Conservation (phyloP, 768 basidiomycete genomes). For the Saitozyma podzolica region DNA sequence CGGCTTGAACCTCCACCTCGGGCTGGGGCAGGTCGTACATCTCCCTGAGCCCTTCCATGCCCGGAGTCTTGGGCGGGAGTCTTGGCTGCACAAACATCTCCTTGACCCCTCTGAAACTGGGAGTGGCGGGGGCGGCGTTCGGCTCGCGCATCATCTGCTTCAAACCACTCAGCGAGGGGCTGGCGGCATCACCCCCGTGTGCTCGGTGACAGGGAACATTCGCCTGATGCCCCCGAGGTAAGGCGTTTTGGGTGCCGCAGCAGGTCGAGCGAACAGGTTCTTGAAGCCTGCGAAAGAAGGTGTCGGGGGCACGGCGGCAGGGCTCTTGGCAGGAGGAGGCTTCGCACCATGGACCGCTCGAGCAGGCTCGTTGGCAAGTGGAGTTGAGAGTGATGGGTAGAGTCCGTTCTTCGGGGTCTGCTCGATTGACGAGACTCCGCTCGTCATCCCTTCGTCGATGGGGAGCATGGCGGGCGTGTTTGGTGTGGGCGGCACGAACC, state of each 20-base stretch:
- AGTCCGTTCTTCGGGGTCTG: background rate
- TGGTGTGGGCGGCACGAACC: slow-evolving; percentile 13
- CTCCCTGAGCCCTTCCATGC: slow-evolving; percentile 24
- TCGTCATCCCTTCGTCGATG: slow-evolving; percentile 1
- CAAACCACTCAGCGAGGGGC: slow-evolving; percentile 24
- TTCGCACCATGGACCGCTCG: slow-evolving; percentile 4
- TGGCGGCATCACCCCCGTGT: slow-evolving; percentile 18
- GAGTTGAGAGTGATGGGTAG: slow-evolving; percentile 1
- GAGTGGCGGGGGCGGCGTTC: slow-evolving; percentile 26
- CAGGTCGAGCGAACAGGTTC: background rate
- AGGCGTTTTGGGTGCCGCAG: slow-evolving; percentile 29
- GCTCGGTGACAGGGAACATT: slow-evolving; percentile 25
- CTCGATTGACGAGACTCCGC: background rate
- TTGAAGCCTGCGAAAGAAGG: background rate
- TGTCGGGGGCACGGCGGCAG: background rate
- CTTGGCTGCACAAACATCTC: slow-evolving; percentile 21
- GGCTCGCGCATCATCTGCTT: slow-evolving; percentile 22
- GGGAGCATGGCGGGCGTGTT: slow-evolving; percentile 1
- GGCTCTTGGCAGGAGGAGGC: slow-evolving; percentile 1
- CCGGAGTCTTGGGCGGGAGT: slow-evolving; percentile 20
- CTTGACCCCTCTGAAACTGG: slow-evolving; percentile 34
- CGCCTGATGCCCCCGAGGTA: slow-evolving; percentile 27
- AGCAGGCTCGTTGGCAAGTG: slow-evolving; percentile 3
- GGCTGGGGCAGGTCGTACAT: slow-evolving; percentile 23
- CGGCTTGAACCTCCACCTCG: background rate